A percentile compares a stretch with the other conserved stretches of the same genome.
phyloP scores from a whole-genome alignment of 768 basidiomycete species.

The Rhodotorula toruloides region DNA sequence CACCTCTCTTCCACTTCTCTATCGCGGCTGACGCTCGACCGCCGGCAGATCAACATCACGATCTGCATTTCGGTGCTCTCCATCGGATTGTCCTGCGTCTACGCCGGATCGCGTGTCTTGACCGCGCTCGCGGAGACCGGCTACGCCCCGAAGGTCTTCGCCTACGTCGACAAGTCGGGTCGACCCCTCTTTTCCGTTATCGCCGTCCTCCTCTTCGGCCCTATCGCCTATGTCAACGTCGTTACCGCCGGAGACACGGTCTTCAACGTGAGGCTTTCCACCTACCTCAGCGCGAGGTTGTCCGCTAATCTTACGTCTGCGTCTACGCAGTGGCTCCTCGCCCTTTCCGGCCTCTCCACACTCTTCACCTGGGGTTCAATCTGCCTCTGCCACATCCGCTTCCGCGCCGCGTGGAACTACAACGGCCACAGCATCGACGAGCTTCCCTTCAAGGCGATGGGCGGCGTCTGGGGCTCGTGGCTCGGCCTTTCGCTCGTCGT shows the following conservation, averaged over 20 bases:
- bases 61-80: conserved; percentile 52
- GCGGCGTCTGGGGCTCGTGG: conserved; percentile 39
- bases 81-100: conserved; percentile 54
- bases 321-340: conserved; percentile 49
- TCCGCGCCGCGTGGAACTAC: conserved; percentile 40
- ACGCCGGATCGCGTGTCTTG: conserved; percentile 61
- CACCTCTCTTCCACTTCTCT: neutral
- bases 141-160: conserved; percentile 62
- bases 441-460: conserved; percentile 38
- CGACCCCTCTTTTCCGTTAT: conserved; percentile 59
- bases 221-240: conserved; percentile 44
- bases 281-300: neutral
- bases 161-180: conserved; percentile 59
- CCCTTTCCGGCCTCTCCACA: conserved; percentile 62
- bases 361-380: conserved; percentile 60
- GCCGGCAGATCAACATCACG: conserved; percentile 48
- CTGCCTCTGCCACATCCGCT: conserved; percentile 42
- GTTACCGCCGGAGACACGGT: conserved; percentile 57
- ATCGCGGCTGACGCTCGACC: neutral
- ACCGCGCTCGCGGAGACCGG: conserved; percentile 61
- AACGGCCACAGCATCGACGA: conserved; percentile 41
- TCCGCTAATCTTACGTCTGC: neutral
- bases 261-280: conserved; percentile 54
- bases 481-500: conserved; percentile 33
- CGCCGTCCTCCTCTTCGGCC: conserved; percentile 43